These are phyloP conservation scores for Neurospora sp. DNA, from an alignment of 495 filamentous ascomycete genomes.

Conservation along the genomic window DNA sequence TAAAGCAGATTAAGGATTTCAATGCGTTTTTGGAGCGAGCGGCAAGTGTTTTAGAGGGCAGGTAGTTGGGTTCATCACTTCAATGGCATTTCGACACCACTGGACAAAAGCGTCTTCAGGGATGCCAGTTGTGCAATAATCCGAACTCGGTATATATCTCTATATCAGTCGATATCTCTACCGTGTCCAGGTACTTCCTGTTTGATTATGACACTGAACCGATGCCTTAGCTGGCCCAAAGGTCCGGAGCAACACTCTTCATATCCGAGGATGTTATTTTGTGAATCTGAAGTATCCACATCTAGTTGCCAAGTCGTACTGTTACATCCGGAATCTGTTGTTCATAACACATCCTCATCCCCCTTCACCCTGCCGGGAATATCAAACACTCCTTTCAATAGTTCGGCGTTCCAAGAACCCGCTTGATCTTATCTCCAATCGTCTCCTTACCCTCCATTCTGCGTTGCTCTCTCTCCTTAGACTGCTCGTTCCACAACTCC, in stretches of 20 bases:
- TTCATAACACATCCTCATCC: not conserved
- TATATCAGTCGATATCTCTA: not conserved
- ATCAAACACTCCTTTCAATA: not conserved
- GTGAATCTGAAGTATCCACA: not conserved
- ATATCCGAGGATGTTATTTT: not conserved
- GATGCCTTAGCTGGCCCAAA: not conserved
- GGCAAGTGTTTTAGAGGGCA: slow-evolving; percentile 37
- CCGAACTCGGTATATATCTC: not conserved
- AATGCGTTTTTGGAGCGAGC: slow-evolving; percentile 47
- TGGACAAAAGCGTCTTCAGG: not conserved
- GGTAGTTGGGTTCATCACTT: slow-evolving; percentile 3
- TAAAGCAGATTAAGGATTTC: slow-evolving; percentile 45
- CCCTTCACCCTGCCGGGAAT: slow-evolving; percentile 1
- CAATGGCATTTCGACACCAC: not conserved
- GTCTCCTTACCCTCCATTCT: slow-evolving; percentile 50
- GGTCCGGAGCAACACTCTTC: not conserved
- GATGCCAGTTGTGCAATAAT: not conserved
- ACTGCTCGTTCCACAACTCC: slow-evolving; percentile 47
- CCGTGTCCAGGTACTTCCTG: not conserved
- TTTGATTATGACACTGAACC: not conserved
- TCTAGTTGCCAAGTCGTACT: not conserved
- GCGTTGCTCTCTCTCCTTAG: slow-evolving; percentile 45
- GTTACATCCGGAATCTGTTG: not conserved
- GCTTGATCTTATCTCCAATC: slow-evolving; percentile 36
- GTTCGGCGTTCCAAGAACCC: slow-evolving; percentile 1